Evolutionary conservation across 495 filamentous ascomycete genomes (phyloP).

Genomic region (Hypoxylon perforatum): DNA sequence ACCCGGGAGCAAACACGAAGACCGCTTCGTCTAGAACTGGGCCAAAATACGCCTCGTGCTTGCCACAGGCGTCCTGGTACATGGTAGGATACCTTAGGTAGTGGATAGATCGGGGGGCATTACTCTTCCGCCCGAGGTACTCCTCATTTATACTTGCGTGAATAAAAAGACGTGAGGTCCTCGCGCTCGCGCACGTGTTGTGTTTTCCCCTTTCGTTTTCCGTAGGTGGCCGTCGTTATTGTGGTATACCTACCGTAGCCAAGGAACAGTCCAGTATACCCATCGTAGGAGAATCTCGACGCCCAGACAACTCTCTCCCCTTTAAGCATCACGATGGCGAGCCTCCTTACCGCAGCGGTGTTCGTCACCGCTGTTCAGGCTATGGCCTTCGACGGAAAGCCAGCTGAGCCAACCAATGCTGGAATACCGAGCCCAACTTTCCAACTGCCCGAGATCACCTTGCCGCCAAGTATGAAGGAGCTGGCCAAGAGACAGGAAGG

Average conservation of each 20-base stretch:
- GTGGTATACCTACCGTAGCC: neutral
- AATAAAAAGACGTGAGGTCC: slow-evolving; percentile 29
- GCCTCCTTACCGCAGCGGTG: slow-evolving; percentile 43
- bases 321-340: slow-evolving; percentile 32
- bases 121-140: slow-evolving; percentile 3
- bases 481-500: slow-evolving; percentile 46
- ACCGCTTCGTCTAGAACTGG: slow-evolving; percentile 20
- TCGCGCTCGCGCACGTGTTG: slow-evolving; percentile 21
- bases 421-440: slow-evolving; percentile 42
- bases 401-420: slow-evolving; percentile 44
- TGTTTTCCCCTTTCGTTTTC: slow-evolving; percentile 7
- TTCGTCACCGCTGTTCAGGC: slow-evolving; percentile 49
- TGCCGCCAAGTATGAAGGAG: slow-evolving; percentile 45
- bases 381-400: slow-evolving; percentile 45
- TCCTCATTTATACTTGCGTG: neutral
- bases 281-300: slow-evolving; percentile 12
- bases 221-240: slow-evolving; percentile 24
- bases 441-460: slow-evolving; percentile 44
- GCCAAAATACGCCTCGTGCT: slow-evolving; percentile 16
- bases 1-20: neutral
- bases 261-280: slow-evolving; percentile 13
- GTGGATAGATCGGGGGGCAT: slow-evolving; percentile 13
- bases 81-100: neutral
- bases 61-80: slow-evolving; percentile 16
- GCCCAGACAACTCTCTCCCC: slow-evolving; percentile 2